Evolutionary conservation across 495 filamentous ascomycete genomes (phyloP), one percentile per base, ranked within the genome.

Genomic region (Talaromyces nanjingensis): DNA sequence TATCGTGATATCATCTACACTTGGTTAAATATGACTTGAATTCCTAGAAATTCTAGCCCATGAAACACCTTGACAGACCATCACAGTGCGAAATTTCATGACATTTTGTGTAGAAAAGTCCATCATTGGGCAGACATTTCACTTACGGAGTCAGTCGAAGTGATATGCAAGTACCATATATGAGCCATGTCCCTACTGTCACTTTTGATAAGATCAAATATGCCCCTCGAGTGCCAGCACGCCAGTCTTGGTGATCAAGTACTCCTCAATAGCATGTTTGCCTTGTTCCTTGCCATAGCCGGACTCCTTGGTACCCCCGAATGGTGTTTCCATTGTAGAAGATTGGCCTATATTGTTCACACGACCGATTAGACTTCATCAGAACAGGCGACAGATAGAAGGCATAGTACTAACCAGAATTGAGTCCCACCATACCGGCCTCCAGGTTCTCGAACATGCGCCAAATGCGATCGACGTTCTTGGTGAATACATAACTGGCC

Each of bases 231-330:
- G 67, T 0, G 86, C 84, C 69, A 89, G 67, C 0, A 86, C 88
- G 16, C 86, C 87, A 2, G 87, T 90, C 76, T 91, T 91, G 1
- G 86, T 88, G 25, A 90, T 80, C 70, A 90, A 71, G 63, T 88
- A 91, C 70, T 90, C 88, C 34, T 82, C 82, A 3, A 88, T 88
- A 27, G 88, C 85, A 62, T 89, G 88, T 70, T 87, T 89, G 18
- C 89, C 88, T 14, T 83, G 86, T 70, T 91, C 89, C 75, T 91
- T 91, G 9, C 89, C 89, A 67, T 90, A 90, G 0, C 89, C 89
- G 6, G 83, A 86, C 69, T 90, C 87, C 75, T 91, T 91, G 65
- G 90, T 88, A 0, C 89, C 89, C 18, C 89, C 89, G 69, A 91
- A 91, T 0, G 89, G 89, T 9, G 84, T 81, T 68, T 91, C 88